Base-by-base conservation (phyloP, 2,329 filamentous ascomycete species). In the Colletotrichum phormii region DNA sequence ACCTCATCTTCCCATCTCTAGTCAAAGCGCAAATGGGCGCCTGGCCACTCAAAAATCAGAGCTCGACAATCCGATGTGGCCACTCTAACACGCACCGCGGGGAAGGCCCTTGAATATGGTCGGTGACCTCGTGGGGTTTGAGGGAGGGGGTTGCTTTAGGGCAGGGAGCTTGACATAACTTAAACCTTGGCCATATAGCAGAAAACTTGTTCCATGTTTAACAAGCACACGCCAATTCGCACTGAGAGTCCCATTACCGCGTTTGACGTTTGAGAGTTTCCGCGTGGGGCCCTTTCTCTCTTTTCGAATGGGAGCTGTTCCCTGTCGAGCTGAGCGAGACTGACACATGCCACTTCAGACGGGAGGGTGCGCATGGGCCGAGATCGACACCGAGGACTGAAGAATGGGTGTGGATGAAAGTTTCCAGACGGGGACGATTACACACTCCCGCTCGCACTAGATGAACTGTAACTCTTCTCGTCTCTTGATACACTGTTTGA, bases 241-340 rank as follows among this genome's bases (percentile, higher is more conserved):
- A n/a, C n/a, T n/a, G n/a, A n/a, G n/a, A n/a, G n/a, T n/a, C n/a
- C n/a, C n/a, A n/a, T n/a, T n/a, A 46, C 11, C n/a, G 33, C 37
- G 24, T 5, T 18, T 18, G 22, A 18, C 24, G n/a, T 62, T 31
- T 18, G 26, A 53, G 24, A 33, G 31, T 33, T 33, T 33, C 33
- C 13, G 65, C 42, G 66, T 18, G 29, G 26, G 13, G 35, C 35
- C 12, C n/a, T n/a, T n/a, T n/a, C n/a, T n/a, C n/a, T n/a, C 13
- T 13, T 11, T 33, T 33, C 18, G 9, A 46, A 53, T 29, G n/a
- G 4, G 15, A 58, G 29, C 33, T n/a, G 35, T 37, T 63, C 69
- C 69, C 1, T 72, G 64, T 59, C 69, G 31, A 72, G 69, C 69
- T 72, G 69, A 67, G 53, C 15, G 31, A 15, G 26, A 3, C 51